These are phyloP conservation scores for Cladosporium phlei DNA, from an alignment of 2,329 filamentous ascomycete species.

Conservation along the genomic window DNA sequence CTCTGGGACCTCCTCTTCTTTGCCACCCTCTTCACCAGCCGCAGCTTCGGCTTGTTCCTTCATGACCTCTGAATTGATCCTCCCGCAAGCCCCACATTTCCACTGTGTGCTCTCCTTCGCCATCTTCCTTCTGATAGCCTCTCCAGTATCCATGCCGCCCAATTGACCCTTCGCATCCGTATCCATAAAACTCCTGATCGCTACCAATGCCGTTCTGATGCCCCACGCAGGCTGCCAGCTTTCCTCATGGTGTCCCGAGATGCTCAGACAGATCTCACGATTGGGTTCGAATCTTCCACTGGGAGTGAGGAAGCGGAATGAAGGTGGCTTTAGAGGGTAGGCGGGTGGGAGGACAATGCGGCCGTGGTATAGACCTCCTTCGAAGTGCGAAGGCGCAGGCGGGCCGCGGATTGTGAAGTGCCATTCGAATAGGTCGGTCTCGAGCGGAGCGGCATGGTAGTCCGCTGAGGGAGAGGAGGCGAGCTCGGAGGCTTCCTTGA, in stretches of 20 bases:
- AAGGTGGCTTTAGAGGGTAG: slow-evolving; percentile 87
- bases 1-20: slow-evolving; percentile 47
- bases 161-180: slow-evolving; percentile 82
- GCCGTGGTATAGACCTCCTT: slow-evolving; percentile 84
- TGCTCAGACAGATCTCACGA: slow-evolving; percentile 91
- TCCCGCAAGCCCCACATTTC: slow-evolving; percentile 66
- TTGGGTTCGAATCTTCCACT: slow-evolving; percentile 93
- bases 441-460: slow-evolving; percentile 78
- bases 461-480: slow-evolving; percentile 74
- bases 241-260: slow-evolving; percentile 93
- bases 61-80: slow-evolving; percentile 69
- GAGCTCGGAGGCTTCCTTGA: slow-evolving; percentile 88
- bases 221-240: slow-evolving; percentile 99
- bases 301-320: slow-evolving; percentile 92
- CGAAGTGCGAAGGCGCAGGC: slow-evolving; percentile 70
- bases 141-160: slow-evolving; percentile 75
- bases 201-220: slow-evolving; percentile 76
- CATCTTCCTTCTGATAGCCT: slow-evolving; percentile 61
- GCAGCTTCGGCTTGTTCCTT: slow-evolving; percentile 59
- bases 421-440: slow-evolving; percentile 94
- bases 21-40: slow-evolving; percentile 39
- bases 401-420: slow-evolving; percentile 96
- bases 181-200: slow-evolving; percentile 87
- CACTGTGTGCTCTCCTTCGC: slow-evolving; percentile 63
- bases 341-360: slow-evolving; percentile 84